A percentile compares a stretch with the other conserved stretches of the same genome.
Evolutionary conservation across 2,329 filamentous ascomycete genomes (phyloP).

Genomic region (Xenosphaeropsis pyriputrescens): DNA sequence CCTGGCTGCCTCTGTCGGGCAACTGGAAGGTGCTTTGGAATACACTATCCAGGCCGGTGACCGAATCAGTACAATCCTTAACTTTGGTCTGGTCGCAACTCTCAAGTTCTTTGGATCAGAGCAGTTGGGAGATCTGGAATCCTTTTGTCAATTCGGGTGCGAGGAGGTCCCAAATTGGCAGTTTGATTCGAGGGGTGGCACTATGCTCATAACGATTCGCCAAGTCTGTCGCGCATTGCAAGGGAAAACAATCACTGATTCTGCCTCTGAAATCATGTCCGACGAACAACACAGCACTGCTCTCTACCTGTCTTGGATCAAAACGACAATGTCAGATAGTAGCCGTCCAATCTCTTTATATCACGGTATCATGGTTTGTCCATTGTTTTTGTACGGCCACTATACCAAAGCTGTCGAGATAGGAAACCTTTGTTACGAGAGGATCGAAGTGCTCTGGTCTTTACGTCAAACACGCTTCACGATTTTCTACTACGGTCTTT

Average conservation of each 20-base stretch:
- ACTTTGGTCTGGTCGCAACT: conserved; percentile 51
- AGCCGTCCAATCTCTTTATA: conserved; percentile 54
- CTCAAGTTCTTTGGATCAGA: conserved; percentile 57
- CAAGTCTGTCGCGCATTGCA: conserved; percentile 58
- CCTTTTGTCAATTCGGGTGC: conserved; percentile 55
- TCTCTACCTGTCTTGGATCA: conserved; percentile 44
- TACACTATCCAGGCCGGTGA: conserved; percentile 53
- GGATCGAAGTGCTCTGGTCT: conserved; percentile 39
- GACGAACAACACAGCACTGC: conserved; percentile 50
- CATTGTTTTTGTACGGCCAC: conserved; percentile 47
- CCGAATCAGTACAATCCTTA: conserved; percentile 55
- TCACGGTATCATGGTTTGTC: conserved; percentile 48
- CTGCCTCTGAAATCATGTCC: conserved; percentile 38
- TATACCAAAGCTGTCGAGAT: conserved; percentile 43
- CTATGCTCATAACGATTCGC: conserved; percentile 48
- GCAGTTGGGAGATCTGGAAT: conserved; percentile 54
- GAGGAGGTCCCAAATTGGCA: conserved; percentile 63
- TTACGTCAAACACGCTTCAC: conserved; percentile 40
- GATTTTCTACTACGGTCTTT: conserved; percentile 44
- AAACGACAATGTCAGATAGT: conserved; percentile 32
- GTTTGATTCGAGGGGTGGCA: conserved; percentile 55
- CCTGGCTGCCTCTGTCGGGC: conserved; percentile 38
- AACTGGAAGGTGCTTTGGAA: conserved; percentile 52
- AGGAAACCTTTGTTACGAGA: conserved; percentile 32
- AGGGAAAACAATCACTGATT: conserved; percentile 48